These are phyloP conservation scores for Phaeosphaeria sp. DNA, from an alignment of 2,329 filamentous ascomycete species.

Conservation along the genomic window DNA sequence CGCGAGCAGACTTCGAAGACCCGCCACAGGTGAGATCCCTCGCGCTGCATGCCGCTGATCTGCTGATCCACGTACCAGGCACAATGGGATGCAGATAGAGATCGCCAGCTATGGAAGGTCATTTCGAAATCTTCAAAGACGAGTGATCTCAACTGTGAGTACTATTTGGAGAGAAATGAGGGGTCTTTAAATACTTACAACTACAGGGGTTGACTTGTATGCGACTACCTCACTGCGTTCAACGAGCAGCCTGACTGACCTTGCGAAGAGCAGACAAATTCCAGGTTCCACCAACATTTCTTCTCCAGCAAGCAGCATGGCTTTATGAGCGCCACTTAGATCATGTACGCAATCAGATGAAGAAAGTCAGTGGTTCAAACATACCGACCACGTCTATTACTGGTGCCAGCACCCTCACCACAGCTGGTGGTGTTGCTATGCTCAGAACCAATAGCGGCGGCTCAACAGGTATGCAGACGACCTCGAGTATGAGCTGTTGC, in stretches of 20 bases:
- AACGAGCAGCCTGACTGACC: constrained; percentile 8
- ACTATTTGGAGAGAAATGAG: background rate
- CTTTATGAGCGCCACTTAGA: constrained; percentile 90
- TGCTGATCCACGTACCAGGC: constrained; percentile 61
- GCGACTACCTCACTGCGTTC: constrained; percentile 25
- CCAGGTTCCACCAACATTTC: constrained; percentile 83
- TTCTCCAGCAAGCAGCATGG: constrained; percentile 92
- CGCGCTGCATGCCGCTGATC: constrained; percentile 1
- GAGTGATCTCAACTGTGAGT: constrained; percentile 81
- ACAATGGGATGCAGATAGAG: constrained; percentile 86
- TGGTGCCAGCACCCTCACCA: constrained; percentile 52
- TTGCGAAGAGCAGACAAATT: constrained; percentile 69
- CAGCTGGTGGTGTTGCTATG: constrained; percentile 54
- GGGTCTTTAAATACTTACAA: constrained; percentile 6
- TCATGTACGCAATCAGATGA: constrained; percentile 88
- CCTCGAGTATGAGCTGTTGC: background rate
- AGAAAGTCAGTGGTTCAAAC: constrained; percentile 69
- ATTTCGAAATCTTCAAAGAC: constrained; percentile 81
- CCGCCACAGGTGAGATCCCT: constrained; percentile 73
- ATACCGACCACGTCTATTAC: constrained; percentile 57
- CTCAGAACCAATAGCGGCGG: constrained; percentile 58
- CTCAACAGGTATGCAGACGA: constrained; percentile 40
- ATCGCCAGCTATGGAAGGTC: constrained; percentile 87
- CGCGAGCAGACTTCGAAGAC: constrained; percentile 85
- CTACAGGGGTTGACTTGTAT: constrained; percentile 77